Percentiles rank a stretch among this genome's conserved stretches.
phyloP scores from a whole-genome alignment of 495 filamentous ascomycete genomes.

The Parathielavia appendiculata region DNA sequence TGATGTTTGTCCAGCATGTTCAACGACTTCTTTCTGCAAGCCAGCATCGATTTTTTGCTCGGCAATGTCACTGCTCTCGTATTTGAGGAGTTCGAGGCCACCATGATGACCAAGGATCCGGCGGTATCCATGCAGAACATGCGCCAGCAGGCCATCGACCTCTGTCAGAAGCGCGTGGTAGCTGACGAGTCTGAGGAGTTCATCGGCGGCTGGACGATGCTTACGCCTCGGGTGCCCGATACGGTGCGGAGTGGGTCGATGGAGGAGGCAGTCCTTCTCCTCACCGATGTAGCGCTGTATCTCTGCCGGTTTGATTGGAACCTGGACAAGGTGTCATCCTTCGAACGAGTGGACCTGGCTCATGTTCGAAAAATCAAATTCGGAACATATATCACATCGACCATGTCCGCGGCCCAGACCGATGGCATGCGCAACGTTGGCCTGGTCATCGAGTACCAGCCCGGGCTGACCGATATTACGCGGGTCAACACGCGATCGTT shows the following conservation, averaged over 20 bases:
- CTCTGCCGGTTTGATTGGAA: constrained; percentile 88
- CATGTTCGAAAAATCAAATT: constrained; percentile 64
- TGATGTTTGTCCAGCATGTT: constrained; percentile 70
- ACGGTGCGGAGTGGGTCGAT: constrained; percentile 66
- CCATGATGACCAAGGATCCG: constrained; percentile 82
- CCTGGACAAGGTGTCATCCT: constrained; percentile 83
- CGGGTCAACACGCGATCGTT: constrained; percentile 81
- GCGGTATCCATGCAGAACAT: constrained; percentile 77
- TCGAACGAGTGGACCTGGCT: constrained; percentile 76
- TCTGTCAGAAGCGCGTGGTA: constrained; percentile 74
- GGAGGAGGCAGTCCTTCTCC: constrained; percentile 76
- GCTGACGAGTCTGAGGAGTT: constrained; percentile 79
- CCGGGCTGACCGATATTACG: constrained; percentile 58
- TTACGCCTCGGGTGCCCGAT: constrained; percentile 52
- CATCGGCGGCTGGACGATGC: constrained; percentile 76
- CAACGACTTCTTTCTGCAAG: constrained; percentile 93
- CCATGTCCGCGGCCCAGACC: constrained; percentile 63
- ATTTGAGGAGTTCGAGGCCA: constrained; percentile 86
- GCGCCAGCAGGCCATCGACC: constrained; percentile 83
- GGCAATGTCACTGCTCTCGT: constrained; percentile 77
- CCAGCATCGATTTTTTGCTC: constrained; percentile 88
- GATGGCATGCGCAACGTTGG: constrained; percentile 80
- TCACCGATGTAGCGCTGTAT: constrained; percentile 82
- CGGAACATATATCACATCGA: constrained; percentile 86
- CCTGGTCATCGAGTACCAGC: constrained; percentile 69